Base-by-base conservation (phyloP, 192 early-diverging fungal genomes). In the Linnemannia hyalina region DNA sequence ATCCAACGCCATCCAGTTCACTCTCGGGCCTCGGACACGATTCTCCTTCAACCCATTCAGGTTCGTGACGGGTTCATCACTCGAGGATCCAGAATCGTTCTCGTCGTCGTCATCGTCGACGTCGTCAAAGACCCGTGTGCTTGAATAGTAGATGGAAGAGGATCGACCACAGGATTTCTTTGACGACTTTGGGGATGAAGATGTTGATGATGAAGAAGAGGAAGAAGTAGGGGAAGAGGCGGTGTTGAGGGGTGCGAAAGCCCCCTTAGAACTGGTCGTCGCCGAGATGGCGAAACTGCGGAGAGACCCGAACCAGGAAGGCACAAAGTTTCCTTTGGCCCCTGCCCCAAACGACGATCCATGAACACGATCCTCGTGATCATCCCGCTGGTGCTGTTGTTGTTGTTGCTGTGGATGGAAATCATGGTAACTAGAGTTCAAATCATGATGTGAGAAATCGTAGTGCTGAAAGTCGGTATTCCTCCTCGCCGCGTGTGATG, bases 21-120 rank as follows among this genome's bases (percentile, higher is more conserved):
- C 74, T 5, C 84, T 47, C 26, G 84, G 79, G 4, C 80, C 84
- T 1, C 84, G 75, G 40, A 81, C 74, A 1, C 76, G 70, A 35
- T 86, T 86, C 68, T 86, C 84, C 54, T 86, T 86, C 63, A 81
- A 65, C 20, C 80, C 84, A 26, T 86, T 86, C 65, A 36, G 72
- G 16, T 60, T 44, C 7, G 83, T 85, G n/a, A 85, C 72, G 6
- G 83, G 83, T 22, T 85, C 78, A 22, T 85, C 83, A 41, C 20
- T 68, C 44, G 32, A 42, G 11, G 75, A 65, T 9, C 32, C 49
- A 18, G 55, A 72, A 71, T 76, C 75, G 57, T 55, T 63, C 16
- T 80, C 74, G 40, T 55, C 71, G n/a, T 82, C 81, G 20, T 35
- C 18, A 15, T 52, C 73, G 26, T 80, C 81, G n/a, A n/a, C n/a